Evolutionary conservation across 768 basidiomycete genomes (phyloP).

Genomic region (Kwoniella europaea): DNA sequence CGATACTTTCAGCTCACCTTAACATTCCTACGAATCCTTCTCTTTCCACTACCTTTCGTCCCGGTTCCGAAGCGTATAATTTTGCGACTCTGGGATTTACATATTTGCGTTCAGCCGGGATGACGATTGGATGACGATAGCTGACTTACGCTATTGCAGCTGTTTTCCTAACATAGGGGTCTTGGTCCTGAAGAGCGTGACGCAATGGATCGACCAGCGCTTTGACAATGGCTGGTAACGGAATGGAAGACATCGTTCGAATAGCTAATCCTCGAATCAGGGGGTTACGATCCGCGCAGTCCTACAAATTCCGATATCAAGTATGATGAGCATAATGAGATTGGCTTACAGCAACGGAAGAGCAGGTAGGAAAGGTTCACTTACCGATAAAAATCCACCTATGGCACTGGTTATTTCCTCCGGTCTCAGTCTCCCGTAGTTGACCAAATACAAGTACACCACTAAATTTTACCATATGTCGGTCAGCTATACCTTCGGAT

Average conservation of each 20-base stretch:
- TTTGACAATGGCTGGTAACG: constrained; percentile 80
- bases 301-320: constrained; percentile 63
- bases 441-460: constrained; percentile 97
- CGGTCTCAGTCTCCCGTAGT: constrained; percentile 90
- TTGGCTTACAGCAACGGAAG: background rate
- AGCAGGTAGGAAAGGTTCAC: constrained; percentile 25
- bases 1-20: constrained; percentile 58
- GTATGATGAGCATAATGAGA: constrained; percentile 3
- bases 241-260: constrained; percentile 99
- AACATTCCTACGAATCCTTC: constrained; percentile 89
- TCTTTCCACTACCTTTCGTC: constrained; percentile 78
- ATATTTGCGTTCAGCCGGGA: constrained; percentile 12
- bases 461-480: constrained; percentile 63
- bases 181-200: constrained; percentile 88
- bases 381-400: constrained; percentile 83
- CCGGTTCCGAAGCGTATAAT: constrained; percentile 78
- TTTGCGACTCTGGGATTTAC: constrained; percentile 77
- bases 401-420: constrained; percentile 93
- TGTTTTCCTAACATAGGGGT: constrained; percentile 98
- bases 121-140: background rate
- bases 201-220: constrained; percentile 85
- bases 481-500: background rate
- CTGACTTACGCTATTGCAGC: constrained; percentile 72
- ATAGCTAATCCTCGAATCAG: constrained; percentile 96
- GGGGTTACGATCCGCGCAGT: constrained; percentile 93